Evolutionary conservation across 179 eudicot species (phyloP).

Genomic region (Drosera spatulata): DNA sequence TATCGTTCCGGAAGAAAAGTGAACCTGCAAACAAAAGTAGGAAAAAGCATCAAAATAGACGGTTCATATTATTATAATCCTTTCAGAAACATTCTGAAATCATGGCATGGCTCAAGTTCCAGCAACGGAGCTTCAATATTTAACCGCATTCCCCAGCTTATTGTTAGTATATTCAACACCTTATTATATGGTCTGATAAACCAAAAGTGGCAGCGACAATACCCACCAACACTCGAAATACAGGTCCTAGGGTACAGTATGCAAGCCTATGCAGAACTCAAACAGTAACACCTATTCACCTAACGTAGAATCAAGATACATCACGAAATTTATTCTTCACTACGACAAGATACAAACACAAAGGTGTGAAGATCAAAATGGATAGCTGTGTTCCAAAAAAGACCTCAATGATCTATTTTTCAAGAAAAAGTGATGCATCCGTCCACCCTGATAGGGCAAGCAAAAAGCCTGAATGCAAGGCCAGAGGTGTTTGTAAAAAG

Average conservation of each 20-base stretch:
- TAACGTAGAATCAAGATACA: too few species aligned
- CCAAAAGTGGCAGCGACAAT: background rate
- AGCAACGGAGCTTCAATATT: too few species aligned
- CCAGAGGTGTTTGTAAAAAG: background rate
- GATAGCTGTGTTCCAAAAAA: too few species aligned
- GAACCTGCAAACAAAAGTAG: conserved; percentile 47
- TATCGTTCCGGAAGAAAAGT: conserved; percentile 86
- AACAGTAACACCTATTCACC: too few species aligned
- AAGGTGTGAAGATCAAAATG: too few species aligned
- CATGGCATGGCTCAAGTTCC: background rate
- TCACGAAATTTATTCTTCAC: too few species aligned
- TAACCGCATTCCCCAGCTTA: too few species aligned
- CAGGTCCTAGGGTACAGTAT: background rate
- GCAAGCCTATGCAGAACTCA: background rate
- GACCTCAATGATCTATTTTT: too few species aligned
- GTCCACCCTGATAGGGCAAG: background rate
- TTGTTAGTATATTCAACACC: too few species aligned
- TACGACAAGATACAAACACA: too few species aligned
- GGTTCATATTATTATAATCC: background rate
- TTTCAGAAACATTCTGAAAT: background rate
- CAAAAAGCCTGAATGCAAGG: background rate
- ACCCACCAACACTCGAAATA: background rate
- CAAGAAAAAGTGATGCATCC: background rate
- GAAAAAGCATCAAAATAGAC: background rate
- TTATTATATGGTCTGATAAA: background rate